phyloP scores from a whole-genome alignment of 2,329 filamentous ascomycete genomes.

The Albifimbria verrucaria region DNA sequence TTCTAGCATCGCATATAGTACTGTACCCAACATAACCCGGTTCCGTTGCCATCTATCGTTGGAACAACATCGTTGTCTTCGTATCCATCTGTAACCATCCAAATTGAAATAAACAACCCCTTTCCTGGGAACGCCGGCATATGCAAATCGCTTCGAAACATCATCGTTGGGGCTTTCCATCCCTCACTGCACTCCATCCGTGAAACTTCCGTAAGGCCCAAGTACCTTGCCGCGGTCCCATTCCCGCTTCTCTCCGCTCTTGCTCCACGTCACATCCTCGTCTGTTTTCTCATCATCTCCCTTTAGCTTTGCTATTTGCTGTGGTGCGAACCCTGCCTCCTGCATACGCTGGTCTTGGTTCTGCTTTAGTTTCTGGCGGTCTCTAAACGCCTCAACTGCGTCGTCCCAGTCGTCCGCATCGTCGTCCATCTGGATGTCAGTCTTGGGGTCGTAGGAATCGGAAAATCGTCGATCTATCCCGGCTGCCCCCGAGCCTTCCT shows the following conservation, averaged over 20 bases:
- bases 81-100: too few relatives aligned
- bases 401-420: constrained; percentile 71
- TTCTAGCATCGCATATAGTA: too few relatives aligned
- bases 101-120: too few relatives aligned
- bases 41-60: too few relatives aligned
- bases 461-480: constrained; percentile 82
- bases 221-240: constrained; percentile 56
- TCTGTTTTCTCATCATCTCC: constrained; percentile 55
- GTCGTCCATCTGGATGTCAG: constrained; percentile 52
- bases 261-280: constrained; percentile 71
- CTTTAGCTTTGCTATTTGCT: constrained; percentile 61
- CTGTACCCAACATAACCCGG: too few relatives aligned
- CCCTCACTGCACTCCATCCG: constrained; percentile 5
- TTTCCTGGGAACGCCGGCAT: too few relatives aligned
- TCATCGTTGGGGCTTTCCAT: too few relatives aligned
- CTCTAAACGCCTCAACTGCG: constrained; percentile 71
- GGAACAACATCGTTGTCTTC: too few relatives aligned
- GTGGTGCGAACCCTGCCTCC: constrained; percentile 74
- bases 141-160: too few relatives aligned
- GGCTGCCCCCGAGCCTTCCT: constrained; percentile 59
- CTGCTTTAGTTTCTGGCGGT: constrained; percentile 74
- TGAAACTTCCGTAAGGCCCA: constrained; percentile 11
- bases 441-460: constrained; percentile 54
- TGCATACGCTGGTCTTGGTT: constrained; percentile 73
- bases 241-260: constrained; percentile 59